Base-by-base conservation (phyloP, 331 rosid species). In the Spiraea crenata region DNA sequence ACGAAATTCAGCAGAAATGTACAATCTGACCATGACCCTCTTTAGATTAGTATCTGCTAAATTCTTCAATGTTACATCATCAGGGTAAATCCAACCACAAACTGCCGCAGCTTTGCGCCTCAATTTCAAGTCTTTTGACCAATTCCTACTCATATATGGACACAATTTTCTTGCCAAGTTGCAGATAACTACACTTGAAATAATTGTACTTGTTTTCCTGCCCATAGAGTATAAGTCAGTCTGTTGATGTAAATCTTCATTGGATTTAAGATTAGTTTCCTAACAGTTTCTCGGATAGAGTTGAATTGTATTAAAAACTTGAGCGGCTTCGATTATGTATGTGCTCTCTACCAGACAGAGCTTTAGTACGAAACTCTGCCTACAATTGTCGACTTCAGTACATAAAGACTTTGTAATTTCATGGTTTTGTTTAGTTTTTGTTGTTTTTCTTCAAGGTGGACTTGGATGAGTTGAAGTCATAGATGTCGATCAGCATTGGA, bases 301-400 rank as follows among this genome's bases (percentile, higher is more conserved):
- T 70, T 76, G 70, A 70, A 70, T 15, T 46, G 1, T 25, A 25
- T 25, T 25, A 25, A 62, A 47, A 5, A 48, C 25, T 2, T 67
- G n/a, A 38, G 44, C 76, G 67, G 76, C 72, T 70, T 70, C 76
- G 81, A 77, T 64, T 73, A 41, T 52, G 7, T 25, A 25, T 25
- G n/a, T n/a, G 31, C 31, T 25, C 31, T 25, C 31, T 25, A 25
- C 31, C n/a, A 2, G 31, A 25, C 31, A 25, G 31, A 25, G 31
- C 31, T 5, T 14, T 25, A 57, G 17, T 57, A 35, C n/a, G n/a
- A 34, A 31, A 57, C 41, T 57, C 35, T 50, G 48, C 60, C 69
- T 67, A 5, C 38, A 50, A 67, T 52, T 17, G 35, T 39, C 15
- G 40, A 52, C 72, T 52, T 68, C 5, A 68, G 12, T 13, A 12